A percentile compares a stretch with the other conserved stretches of the same genome.
These are phyloP conservation scores for Chaetomium olivaceum DNA, from an alignment of 2,329 filamentous ascomycete species.

Conservation along the genomic window DNA sequence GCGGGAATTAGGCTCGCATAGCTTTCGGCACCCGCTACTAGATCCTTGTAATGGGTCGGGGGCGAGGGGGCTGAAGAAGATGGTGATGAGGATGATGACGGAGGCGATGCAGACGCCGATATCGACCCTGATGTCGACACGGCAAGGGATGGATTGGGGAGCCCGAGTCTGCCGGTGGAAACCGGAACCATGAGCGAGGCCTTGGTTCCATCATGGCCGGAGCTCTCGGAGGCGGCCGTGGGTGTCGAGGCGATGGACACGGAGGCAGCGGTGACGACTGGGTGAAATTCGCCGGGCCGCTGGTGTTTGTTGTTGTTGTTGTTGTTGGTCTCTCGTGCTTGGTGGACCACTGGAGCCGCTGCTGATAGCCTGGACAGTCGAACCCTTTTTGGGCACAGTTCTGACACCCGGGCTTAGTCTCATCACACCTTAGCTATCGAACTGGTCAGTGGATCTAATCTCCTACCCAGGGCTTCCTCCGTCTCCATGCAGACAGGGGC, in stretches of 20 bases:
- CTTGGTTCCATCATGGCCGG: background rate
- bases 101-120: conserved; percentile 14
- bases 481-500: background rate
- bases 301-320: conserved; percentile 23
- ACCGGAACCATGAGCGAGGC: background rate
- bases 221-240: background rate
- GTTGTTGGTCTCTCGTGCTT: conserved; percentile 32
- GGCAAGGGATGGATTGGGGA: conserved; percentile 2
- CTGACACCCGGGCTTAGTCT: conserved; percentile 33
- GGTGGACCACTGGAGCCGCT: conserved; percentile 36
- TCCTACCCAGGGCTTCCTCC: background rate
- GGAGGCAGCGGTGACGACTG: conserved; percentile 35
- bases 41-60: conserved; percentile 18
- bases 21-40: background rate
- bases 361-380: conserved; percentile 35
- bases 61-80: conserved; percentile 19
- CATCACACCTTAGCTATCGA: conserved; percentile 35
- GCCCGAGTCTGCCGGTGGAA: background rate
- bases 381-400: conserved; percentile 34
- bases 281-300: conserved; percentile 33
- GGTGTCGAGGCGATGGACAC: conserved; percentile 30
- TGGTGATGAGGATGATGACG: conserved; percentile 8
- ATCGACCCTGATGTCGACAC: conserved; percentile 18
- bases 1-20: conserved; percentile 13
- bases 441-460: conserved; percentile 15